Conservation (phyloP, 345 rosid species). For the Citrus inodora region DNA sequence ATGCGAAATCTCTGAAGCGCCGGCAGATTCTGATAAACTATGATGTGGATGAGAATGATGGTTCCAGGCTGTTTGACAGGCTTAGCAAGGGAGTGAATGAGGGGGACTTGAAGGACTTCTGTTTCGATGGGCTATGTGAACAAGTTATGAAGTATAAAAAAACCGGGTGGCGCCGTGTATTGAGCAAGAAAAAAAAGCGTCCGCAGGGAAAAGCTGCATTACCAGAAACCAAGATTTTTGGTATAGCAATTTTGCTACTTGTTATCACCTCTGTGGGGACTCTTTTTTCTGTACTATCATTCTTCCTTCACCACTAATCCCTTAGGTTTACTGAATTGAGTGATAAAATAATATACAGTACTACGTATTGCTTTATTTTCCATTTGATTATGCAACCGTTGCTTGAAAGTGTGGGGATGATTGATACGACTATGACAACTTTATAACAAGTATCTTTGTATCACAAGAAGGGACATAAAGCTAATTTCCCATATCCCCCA, state of each 20-base stretch:
- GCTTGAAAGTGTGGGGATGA: background rate
- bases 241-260: conserved; percentile 23
- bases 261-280: conserved; percentile 27
- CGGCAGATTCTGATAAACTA: conserved; percentile 23
- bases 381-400: background rate
- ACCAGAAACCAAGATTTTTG: background rate
- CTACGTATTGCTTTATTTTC: background rate
- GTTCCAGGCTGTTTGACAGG: conserved; percentile 24
- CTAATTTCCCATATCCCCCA: too few species aligned
- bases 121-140: conserved; percentile 39
- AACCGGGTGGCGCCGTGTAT: conserved; percentile 3
- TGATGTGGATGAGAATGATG: background rate
- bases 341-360: background rate
- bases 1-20: conserved; percentile 28
- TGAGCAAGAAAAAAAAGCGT: conserved; percentile 6
- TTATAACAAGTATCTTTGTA: background rate
- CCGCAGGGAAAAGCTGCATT: background rate
- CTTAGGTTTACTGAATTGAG: background rate
- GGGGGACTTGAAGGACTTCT: conserved; percentile 18
- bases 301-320: conserved; percentile 22
- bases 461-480: background rate
- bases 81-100: conserved; percentile 17
- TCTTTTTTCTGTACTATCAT: conserved; percentile 33
- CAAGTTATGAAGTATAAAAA: conserved; percentile 30
- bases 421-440: too few species aligned